Conservation (phyloP, 306 rosid species). For the Inga leiocalycina region DNA sequence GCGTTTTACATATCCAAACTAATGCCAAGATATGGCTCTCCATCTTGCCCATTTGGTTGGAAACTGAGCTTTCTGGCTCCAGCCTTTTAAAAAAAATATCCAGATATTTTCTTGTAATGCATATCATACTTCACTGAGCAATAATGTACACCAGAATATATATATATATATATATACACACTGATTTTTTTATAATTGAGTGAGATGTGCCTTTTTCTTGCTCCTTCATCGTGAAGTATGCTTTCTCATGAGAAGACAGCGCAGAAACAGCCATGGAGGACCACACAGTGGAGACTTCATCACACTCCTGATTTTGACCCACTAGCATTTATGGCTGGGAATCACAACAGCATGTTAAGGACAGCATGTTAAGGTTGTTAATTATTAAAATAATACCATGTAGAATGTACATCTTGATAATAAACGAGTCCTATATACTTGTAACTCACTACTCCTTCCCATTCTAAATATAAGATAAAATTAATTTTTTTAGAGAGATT, state of each 20-base stretch:
- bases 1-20: background rate
- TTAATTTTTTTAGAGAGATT: too few species aligned
- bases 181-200: background rate
- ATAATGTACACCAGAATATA: background rate
- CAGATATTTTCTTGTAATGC: background rate
- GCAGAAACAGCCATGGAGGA: background rate
- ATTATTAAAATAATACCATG: background rate
- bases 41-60: background rate
- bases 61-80: background rate
- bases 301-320: background rate
- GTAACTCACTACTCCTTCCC: background rate
- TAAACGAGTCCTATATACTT: background rate
- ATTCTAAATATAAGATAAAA: too few species aligned
- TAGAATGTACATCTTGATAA: background rate
- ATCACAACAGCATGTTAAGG: background rate
- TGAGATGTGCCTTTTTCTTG: background rate
- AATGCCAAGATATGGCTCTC: background rate
- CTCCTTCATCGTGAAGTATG: background rate
- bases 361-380: background rate
- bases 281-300: background rate
- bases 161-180: background rate
- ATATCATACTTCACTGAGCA: background rate
- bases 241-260: background rate
- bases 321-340: background rate
- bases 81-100: background rate